Evolutionary conservation across 805 yeast species (phyloP), one percentile per base, ranked within the genome.

Genomic region (Candida ascalaphidarum): DNA sequence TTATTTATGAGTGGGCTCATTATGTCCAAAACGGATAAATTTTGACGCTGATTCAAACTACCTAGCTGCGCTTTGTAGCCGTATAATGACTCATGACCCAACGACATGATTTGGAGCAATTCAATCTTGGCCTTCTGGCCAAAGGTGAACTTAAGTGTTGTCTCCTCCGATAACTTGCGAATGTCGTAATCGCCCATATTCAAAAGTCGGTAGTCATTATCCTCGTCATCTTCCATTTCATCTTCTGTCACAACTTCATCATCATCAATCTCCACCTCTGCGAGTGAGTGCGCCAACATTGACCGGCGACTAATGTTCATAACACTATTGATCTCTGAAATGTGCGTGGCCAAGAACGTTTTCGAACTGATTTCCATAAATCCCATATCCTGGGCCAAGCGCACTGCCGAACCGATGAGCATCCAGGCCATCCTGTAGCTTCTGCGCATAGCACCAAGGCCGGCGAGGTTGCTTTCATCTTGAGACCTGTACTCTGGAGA

Each of bases 391-490:
- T 84, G 94, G 3, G 95, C 92, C 23, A 88, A 56, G 32, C 96
- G 63, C 2, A 84, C 80, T 0, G 94, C 88, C 2, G 83, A 75
- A 2, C 96, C 96, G 26, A 84, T 77, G 35, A 85, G 68, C 92
- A 86, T 81, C 89, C 95, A 88, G 0, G 94, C 81, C 86, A 85
- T 81, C 22, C 95, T 66, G 49, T 84, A 88, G 36, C 88, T 77
- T 43, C 95, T 62, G 41, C 94, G 65, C 72, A 86, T 75, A 1
- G 95, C 94, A 17, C 84, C 83, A 25, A 83, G 56, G 0, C 95
- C 95, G 0, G 88, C 78, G 23, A 73, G 55, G 18, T 70, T 68
- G 16, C 51, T 50, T 20, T 72, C 73, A 14, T 57, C 64, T n/a
- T n/a, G n/a, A n/a, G n/a, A n/a, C n/a, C n/a, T n/a, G n/a, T n/a